Percentiles rank a stretch among this genome's conserved stretches.
phyloP scores from a whole-genome alignment of 352 stramenopile species.

The Phytophthora sp. region DNA sequence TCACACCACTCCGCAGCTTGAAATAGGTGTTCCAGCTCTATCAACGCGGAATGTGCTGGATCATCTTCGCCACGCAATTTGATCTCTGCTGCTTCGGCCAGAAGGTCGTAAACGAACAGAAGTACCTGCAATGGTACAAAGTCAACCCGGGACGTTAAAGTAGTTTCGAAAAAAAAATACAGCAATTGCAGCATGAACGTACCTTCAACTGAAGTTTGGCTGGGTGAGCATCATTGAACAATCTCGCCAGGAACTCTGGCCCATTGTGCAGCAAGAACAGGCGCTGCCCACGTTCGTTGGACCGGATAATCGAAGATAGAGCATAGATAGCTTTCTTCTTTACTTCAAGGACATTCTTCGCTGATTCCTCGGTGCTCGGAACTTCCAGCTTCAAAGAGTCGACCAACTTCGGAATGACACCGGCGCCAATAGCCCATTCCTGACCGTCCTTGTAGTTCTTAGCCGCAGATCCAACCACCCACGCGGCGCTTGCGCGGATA shows the following conservation, averaged over 20 bases:
- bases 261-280: constrained; percentile 63
- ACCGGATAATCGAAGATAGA: constrained; percentile 71
- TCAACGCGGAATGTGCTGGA: constrained; percentile 34
- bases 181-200: constrained; percentile 12
- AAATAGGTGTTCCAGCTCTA: constrained; percentile 56
- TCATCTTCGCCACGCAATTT: constrained; percentile 16
- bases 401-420: constrained; percentile 72
- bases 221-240: constrained; percentile 55
- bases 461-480: constrained; percentile 75
- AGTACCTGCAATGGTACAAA: constrained; percentile 41
- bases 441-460: constrained; percentile 89
- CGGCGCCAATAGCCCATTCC: constrained; percentile 79
- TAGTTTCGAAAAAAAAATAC: not conserved
- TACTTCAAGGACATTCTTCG: constrained; percentile 59
- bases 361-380: constrained; percentile 13
- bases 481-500: constrained; percentile 65
- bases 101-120: constrained; percentile 74
- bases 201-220: constrained; percentile 74
- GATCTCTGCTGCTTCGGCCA: constrained; percentile 46
- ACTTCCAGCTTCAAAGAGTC: constrained; percentile 56
- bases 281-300: constrained; percentile 70
- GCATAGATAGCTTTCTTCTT: constrained; percentile 88
- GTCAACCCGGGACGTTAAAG: not conserved
- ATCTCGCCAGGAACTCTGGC: constrained; percentile 38
- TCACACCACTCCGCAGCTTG: constrained; percentile 62